These are phyloP conservation scores for Penstemon newberryi DNA, from an alignment of 257 asterid species.

Conservation along the genomic window DNA sequence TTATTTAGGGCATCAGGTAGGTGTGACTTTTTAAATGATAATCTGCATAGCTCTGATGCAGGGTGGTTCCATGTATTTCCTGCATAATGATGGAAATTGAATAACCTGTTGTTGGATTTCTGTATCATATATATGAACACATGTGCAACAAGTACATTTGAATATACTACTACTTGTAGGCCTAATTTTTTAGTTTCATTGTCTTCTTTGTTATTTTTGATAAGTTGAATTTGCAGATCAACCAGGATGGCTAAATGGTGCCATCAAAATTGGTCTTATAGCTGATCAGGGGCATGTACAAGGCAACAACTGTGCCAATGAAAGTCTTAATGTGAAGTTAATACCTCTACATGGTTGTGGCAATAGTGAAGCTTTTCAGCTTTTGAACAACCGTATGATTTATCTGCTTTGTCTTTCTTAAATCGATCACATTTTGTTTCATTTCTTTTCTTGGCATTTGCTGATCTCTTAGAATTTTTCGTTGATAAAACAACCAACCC, in stretches of 20 bases:
- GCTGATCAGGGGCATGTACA: conserved; percentile 59
- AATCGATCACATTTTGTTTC: conserved; percentile 23
- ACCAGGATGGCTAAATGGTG: conserved; percentile 58
- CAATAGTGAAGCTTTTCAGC: conserved; percentile 72
- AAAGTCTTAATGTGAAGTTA: conserved; percentile 10
- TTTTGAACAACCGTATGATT: conserved; percentile 67
- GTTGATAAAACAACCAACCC: conserved; percentile 1
- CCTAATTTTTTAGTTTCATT: background rate
- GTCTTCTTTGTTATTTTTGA: conserved; percentile 20
- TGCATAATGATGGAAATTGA: background rate
- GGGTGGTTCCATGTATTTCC: background rate
- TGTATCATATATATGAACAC: conserved; percentile 1
- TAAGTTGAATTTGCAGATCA: conserved; percentile 52
- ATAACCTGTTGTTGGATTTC: background rate
- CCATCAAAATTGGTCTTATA: conserved; percentile 45
- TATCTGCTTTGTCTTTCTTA: conserved; percentile 1
- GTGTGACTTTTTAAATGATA: background rate
- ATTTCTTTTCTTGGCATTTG: background rate
- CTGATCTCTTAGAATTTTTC: conserved; percentile 10
- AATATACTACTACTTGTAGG: background rate
- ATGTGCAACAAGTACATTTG: background rate
- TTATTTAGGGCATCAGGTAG: background rate
- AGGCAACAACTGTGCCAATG: conserved; percentile 39
- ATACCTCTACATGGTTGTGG: conserved; percentile 70
- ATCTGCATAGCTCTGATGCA: background rate